Conservation (phyloP, 176 grass and related monocot species). For the Carex kokanica region DNA sequence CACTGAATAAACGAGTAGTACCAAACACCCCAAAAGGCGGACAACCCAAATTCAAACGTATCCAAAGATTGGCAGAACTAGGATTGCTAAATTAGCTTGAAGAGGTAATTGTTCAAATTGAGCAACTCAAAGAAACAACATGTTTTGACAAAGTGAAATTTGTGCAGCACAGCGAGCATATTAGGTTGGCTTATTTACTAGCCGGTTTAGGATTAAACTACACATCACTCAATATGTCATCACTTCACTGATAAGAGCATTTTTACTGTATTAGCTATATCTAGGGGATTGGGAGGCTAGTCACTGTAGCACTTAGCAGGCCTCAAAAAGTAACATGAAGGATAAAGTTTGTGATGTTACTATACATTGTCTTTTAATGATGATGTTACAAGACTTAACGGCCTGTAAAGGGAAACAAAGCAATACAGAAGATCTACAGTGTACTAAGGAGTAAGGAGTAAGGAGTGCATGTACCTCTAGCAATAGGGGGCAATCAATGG, state of each 20-base stretch:
- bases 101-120: neutral
- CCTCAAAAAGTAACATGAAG: neutral
- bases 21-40: neutral
- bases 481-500: constrained; percentile 15
- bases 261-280: neutral
- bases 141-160: neutral
- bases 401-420: constrained; percentile 10
- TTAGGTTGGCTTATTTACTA: neutral
- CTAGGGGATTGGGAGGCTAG: neutral
- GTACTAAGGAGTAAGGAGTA: constrained; percentile 2
- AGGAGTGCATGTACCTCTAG: neutral
- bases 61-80: neutral
- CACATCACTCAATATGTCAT: neutral
- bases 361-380: neutral
- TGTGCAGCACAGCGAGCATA: neutral
- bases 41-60: neutral
- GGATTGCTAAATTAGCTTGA: neutral
- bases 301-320: neutral
- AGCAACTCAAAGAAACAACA: neutral
- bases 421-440: constrained; percentile 4
- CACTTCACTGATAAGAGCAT: neutral
- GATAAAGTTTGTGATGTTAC: constrained; percentile 18
- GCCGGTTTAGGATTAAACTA: neutral
- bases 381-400: constrained; percentile 2
- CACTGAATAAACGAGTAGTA: neutral